phyloP scores from a whole-genome alignment of 2,329 filamentous ascomycete genomes.

The Thermothelomyces thermophilus region DNA sequence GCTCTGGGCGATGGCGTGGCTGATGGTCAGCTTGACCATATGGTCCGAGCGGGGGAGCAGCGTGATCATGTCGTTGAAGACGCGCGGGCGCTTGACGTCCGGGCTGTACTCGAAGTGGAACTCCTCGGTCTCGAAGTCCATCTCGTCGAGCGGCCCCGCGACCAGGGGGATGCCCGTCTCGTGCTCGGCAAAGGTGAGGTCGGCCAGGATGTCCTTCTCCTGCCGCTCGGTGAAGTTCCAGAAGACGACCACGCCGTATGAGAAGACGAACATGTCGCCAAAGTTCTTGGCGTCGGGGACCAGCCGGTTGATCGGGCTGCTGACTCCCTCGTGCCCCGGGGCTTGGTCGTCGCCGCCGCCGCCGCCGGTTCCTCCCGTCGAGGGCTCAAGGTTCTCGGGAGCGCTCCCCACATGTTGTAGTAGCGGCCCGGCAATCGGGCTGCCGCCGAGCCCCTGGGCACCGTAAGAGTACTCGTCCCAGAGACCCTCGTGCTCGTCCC shows the following conservation, averaged over 20 bases:
- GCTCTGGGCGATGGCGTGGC: conserved; percentile 93
- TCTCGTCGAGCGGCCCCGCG: conserved; percentile 72
- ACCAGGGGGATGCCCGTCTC: conserved; percentile 61
- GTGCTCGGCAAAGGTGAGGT: conserved; percentile 79
- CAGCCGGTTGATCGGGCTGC: conserved; percentile 48
- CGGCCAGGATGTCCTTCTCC: conserved; percentile 92
- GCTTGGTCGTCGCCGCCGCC: conserved; percentile 17
- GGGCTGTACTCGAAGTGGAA: conserved; percentile 97
- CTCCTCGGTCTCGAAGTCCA: conserved; percentile 94
- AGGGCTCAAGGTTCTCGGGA: conserved; percentile 16
- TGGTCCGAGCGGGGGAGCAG: conserved; percentile 83
- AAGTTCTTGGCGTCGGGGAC: conserved; percentile 69
- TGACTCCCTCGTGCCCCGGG: conserved; percentile 11
- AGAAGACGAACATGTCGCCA: conserved; percentile 95
- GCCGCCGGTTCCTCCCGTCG: conserved; percentile 19
- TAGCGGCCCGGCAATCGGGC: conserved; percentile 20
- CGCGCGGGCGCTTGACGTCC: conserved; percentile 75
- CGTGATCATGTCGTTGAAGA: conserved; percentile 99
- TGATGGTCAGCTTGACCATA: conserved; percentile 98
- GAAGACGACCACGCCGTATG: conserved; percentile 94
- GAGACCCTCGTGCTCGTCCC: conserved; percentile 88
- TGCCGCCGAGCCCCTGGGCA: conserved; percentile 30
- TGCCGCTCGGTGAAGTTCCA: conserved; percentile 98
- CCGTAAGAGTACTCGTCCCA: conserved; percentile 66
- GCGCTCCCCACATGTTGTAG: conserved; percentile 24